Base-by-base conservation (phyloP, 2,329 filamentous ascomycete genomes). In the Cladosporium sp. region DNA sequence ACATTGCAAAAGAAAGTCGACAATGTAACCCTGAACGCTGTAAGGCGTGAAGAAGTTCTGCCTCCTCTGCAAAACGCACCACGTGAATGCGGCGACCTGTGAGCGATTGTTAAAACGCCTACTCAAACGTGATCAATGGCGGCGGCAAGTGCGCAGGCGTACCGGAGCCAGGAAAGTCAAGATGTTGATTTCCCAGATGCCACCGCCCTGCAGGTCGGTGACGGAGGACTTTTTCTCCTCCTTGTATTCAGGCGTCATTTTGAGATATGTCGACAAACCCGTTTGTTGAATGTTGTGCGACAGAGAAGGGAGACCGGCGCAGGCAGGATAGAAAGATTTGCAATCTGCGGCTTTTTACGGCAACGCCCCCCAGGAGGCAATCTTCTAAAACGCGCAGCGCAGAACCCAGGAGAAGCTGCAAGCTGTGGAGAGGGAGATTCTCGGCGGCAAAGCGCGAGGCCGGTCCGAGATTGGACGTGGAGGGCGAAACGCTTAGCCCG, bases 151-250 rank as follows among this genome's bases (percentile, higher is more conserved):
- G 54, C 68, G 45, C 36, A 36, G 20, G 27, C 80, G 64, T 79
- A 96, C 93, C 64, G 91, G 84, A 64, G 89, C 88, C 56, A 95
- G 85, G 42, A 87, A 79, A 41, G 88, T 89, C 59, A 97, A 87
- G 60, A 81, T 79, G 67, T 91, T 92, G 72, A 98, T 91, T 67
- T 98, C 93, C 59, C 78, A 73, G 53, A 95, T 83, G 27, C 83
- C 79, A 52, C 93, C 89, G 35, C 93, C 93, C 6, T 85, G 84
- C 25, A 95, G 81, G 67, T 90, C 88, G 49, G 92, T 95, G 63
- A 98, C 93, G 68, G 95, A 95, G 65, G 89, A 89, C 75, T 95
- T 91, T 74, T 98, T 98, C 59, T 86, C 78, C 62, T 86, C 81
- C 72, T 96, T 98, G 76, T 96, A 95, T 70, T 78, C 84, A 30